phyloP scores from a whole-genome alignment of 2,329 filamentous ascomycete species.

The Xylaria sp. region DNA sequence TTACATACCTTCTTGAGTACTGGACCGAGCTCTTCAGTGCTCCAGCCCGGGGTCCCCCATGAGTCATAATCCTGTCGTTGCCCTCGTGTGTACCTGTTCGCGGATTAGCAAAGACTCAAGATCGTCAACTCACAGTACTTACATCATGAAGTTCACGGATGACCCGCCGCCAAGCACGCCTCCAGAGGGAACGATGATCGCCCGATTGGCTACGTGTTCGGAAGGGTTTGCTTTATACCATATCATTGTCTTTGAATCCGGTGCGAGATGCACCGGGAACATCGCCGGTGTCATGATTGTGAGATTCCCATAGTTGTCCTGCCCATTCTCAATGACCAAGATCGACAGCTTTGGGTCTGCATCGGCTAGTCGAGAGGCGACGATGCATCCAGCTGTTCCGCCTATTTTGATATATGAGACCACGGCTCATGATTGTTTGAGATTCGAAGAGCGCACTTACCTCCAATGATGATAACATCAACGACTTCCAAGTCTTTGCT shows the following conservation, averaged over 20 bases:
- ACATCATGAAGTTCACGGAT: constrained; percentile 46
- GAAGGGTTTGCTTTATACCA: constrained; percentile 42
- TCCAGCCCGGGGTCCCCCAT: constrained; percentile 31
- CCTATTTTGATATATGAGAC: constrained; percentile 15
- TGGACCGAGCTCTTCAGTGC: constrained; percentile 38
- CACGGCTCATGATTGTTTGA: background rate
- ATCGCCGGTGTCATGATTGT: constrained; percentile 41
- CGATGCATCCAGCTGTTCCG: constrained; percentile 20
- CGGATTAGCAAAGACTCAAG: constrained; percentile 1
- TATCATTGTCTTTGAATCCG: constrained; percentile 38
- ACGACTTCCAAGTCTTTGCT: constrained; percentile 23
- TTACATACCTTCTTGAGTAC: constrained; percentile 44
- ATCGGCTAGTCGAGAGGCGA: constrained; percentile 21
- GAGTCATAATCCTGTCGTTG: constrained; percentile 33
- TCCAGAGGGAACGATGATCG: constrained; percentile 36
- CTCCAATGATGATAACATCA: constrained; percentile 30
- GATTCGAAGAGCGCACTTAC: constrained; percentile 13
- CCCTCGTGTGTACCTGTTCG: constrained; percentile 30
- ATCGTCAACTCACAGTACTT: constrained; percentile 1
- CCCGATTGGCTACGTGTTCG: constrained; percentile 40
- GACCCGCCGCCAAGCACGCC: constrained; percentile 51
- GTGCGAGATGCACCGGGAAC: constrained; percentile 43
- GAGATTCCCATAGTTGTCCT: constrained; percentile 12
- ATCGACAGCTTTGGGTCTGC: constrained; percentile 22
- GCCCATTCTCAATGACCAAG: constrained; percentile 21